A percentile compares a stretch with the other conserved stretches of the same genome.
Evolutionary conservation across 2,329 filamentous ascomycete genomes (phyloP).

Genomic region (Rutstroemia sp.): DNA sequence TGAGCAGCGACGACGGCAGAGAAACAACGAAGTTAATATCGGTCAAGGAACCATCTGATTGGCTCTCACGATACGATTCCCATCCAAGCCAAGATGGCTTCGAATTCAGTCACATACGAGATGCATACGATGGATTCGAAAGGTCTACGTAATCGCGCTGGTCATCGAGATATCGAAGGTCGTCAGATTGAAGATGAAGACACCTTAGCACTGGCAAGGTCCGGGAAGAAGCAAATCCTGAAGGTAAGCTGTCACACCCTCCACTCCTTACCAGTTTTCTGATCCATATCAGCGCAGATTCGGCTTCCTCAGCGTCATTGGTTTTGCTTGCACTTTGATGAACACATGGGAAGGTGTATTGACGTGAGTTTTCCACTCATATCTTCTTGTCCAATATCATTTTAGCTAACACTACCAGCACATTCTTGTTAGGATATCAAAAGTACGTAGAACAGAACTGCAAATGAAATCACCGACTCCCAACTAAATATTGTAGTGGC

Average conservation of each 20-base stretch:
- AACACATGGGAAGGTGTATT: constrained; percentile 45
- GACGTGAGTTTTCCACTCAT: constrained; percentile 8
- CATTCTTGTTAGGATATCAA: not conserved
- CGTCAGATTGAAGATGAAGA: not conserved
- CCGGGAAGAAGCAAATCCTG: constrained; percentile 16
- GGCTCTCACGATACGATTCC: no score
- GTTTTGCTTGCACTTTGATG: constrained; percentile 45
- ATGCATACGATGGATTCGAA: no score
- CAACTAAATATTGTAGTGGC: constrained; percentile 32
- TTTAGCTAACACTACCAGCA: not conserved
- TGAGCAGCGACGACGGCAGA: no score
- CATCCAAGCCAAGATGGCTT: no score
- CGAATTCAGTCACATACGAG: no score
- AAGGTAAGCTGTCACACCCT: constrained; percentile 22
- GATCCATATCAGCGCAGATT: constrained; percentile 31
- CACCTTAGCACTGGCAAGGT: not conserved
- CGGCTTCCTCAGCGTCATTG: constrained; percentile 41
- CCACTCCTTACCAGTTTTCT: no score
- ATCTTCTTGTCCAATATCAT: not conserved
- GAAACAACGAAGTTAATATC: no score
- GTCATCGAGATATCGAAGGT: not conserved
- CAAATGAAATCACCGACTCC: not conserved
- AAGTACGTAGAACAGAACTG: not conserved
- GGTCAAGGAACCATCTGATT: no score
- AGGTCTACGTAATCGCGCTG: not conserved